These are phyloP conservation scores for Xylaria hypoxylon DNA, from an alignment of 2,329 filamentous ascomycete genomes.

Conservation along the genomic window DNA sequence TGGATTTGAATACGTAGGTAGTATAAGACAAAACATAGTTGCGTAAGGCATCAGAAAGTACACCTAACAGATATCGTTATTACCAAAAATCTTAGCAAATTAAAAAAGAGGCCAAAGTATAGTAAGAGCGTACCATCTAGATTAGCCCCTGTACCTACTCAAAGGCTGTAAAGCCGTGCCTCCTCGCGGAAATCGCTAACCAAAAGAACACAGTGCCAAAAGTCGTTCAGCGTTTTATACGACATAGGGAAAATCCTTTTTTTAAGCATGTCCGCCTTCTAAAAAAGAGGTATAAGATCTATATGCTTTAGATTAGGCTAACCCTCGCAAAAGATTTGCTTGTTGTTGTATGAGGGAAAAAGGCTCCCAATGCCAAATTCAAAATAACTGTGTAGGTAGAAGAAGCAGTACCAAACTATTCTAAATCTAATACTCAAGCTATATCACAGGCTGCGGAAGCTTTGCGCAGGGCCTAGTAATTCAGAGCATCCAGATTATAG, in stretches of 20 bases:
- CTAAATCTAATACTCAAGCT: too few relatives aligned
- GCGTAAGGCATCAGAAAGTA: conserved; percentile 19
- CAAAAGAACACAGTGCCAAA: conserved; percentile 17
- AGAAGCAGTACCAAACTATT: too few relatives aligned
- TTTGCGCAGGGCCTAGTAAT: too few relatives aligned
- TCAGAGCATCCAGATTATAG: too few relatives aligned
- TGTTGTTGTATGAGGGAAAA: too few relatives aligned
- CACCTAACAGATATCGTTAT: conserved; percentile 2
- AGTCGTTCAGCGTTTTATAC: conserved; percentile 21
- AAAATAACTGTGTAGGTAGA: too few relatives aligned
- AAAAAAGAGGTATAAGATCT: conserved; percentile 15
- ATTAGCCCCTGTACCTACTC: conserved; percentile 12
- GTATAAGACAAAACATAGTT: conserved; percentile 24
- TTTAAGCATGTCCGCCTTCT: conserved; percentile 4
- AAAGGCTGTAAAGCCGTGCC: conserved; percentile 12
- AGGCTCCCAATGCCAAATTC: too few relatives aligned
- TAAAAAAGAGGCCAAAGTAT: background rate
- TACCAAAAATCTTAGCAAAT: conserved; percentile 2
- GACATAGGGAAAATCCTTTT: conserved; percentile 17
- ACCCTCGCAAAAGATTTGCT: too few relatives aligned
- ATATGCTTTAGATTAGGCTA: conserved; percentile 16
- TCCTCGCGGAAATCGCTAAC: conserved; percentile 5
- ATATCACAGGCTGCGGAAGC: too few relatives aligned
- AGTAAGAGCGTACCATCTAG: conserved; percentile 8
- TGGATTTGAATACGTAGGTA: conserved; percentile 19